Evolutionary conservation across 192 early-diverging fungal species (phyloP), one percentile per base, ranked within the genome.

Genomic region (Coemansia sp.): DNA sequence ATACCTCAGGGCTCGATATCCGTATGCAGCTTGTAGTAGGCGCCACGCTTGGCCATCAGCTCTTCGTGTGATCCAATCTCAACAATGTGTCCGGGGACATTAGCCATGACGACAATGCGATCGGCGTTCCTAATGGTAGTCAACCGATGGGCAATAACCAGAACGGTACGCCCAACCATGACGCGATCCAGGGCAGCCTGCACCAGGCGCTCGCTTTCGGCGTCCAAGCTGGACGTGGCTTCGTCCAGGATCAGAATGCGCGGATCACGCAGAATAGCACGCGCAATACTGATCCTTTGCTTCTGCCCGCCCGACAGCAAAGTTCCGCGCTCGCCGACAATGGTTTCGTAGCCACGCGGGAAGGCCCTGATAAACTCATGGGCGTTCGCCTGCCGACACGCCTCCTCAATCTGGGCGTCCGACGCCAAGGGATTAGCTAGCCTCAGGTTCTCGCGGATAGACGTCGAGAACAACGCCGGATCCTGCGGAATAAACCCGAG

Each of bases 81-180:
- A 35, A 83, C 58, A 29, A 85, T 77, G 25, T 83, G 73, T n/a
- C 84, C 84, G 1, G 80, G 80, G 15, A 74, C 76, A 1, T 73
- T 65, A 59, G 77, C 79, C 84, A 92, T 87, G 58, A 91, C 90
- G n/a, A 92, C 89, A 60, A 93, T 93, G 53, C 80, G 53, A 75
- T 92, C 89, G 19, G 92, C 92, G 64, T 88, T 86, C 32, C 87
- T 85, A 67, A 96, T 92, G 7, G 94, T 96, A 19, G 88, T 88
- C 54, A 96, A 75, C 37, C 94, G 86, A 67, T 94, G 86, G 3
- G 94, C 94, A 77, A 96, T 91, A 7, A 93, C 87, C 59, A 96
- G 84, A 36, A 93, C 92, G 1, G 94, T 96, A 40, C 93, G 84
- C 47, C 90, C 91, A 31, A 86, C 67, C 77, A 89, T 85, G 35